These are phyloP conservation scores for Apiospora arundinis DNA, from an alignment of 2,329 filamentous ascomycete species.

Conservation along the genomic window DNA sequence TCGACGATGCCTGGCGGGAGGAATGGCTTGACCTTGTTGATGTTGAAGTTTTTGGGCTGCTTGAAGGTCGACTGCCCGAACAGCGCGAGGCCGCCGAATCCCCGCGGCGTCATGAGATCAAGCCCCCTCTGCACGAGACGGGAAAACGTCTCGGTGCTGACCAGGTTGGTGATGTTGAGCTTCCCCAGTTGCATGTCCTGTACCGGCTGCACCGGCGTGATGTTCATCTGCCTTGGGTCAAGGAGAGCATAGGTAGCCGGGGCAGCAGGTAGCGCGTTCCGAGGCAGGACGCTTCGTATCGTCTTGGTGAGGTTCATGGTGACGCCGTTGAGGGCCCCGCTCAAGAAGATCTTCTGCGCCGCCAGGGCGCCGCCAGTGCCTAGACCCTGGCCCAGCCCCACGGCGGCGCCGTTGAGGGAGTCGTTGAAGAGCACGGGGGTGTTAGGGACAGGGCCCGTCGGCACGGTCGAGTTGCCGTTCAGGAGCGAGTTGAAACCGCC, in stretches of 20 bases:
- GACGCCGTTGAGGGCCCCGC: slow-evolving; percentile 24
- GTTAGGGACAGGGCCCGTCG: slow-evolving; percentile 26
- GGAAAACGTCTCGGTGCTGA: slow-evolving; percentile 40
- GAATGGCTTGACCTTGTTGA: slow-evolving; percentile 31
- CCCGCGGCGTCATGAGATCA: slow-evolving; percentile 40
- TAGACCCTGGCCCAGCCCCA: slow-evolving; percentile 44
- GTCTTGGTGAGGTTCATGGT: neutral
- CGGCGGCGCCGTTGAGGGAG: slow-evolving; percentile 42
- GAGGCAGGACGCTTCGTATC: neutral
- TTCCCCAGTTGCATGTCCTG: neutral
- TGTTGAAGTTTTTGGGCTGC: slow-evolving; percentile 25
- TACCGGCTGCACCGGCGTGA: neutral
- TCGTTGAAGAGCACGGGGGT: slow-evolving; percentile 42
- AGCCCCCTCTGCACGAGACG: slow-evolving; percentile 37
- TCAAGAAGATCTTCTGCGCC: slow-evolving; percentile 36
- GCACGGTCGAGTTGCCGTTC: slow-evolving; percentile 35
- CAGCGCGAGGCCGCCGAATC: slow-evolving; percentile 40
- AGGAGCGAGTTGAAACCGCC: slow-evolving; percentile 41
- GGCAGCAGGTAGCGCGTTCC: neutral
- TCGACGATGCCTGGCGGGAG: slow-evolving; percentile 37
- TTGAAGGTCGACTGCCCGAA: slow-evolving; percentile 34
- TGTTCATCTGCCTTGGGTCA: neutral
- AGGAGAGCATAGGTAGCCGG: neutral
- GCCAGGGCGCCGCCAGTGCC: slow-evolving; percentile 42
- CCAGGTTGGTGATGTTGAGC: slow-evolving; percentile 26